Evolutionary conservation across 2,329 filamentous ascomycete species (phyloP).

Genomic region (Daldinia sp.): DNA sequence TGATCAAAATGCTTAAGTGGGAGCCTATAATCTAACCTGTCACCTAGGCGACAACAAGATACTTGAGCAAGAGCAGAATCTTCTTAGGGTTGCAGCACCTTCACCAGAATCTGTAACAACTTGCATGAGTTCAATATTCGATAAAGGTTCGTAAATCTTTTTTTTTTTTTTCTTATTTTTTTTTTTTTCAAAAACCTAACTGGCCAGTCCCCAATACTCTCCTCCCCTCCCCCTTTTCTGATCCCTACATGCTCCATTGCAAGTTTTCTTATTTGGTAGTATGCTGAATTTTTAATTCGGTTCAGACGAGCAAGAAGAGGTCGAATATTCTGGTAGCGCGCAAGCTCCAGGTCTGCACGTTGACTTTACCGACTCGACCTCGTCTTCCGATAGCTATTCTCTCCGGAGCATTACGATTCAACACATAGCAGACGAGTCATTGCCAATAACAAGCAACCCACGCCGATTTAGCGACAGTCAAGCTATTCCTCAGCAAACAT

Average conservation of each 20-base stretch:
- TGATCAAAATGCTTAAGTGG: neutral
- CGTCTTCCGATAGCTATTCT: neutral
- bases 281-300: neutral
- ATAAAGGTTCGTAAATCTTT: neutral
- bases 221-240: neutral
- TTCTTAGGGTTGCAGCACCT: neutral
- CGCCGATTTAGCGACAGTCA: neutral
- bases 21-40: neutral
- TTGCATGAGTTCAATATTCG: neutral
- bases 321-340: neutral
- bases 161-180: neutral
- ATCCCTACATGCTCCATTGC: neutral
- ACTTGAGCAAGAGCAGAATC: neutral
- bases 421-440: neutral
- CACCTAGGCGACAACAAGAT: conserved; percentile 3
- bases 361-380: neutral
- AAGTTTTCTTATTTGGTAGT: neutral
- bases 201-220: neutral
- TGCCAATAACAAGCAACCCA: neutral
- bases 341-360: neutral
- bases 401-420: neutral
- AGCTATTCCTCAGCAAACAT: neutral
- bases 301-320: neutral
- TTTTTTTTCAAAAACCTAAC: neutral
- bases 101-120: neutral